Conservation (phyloP, 2,329 filamentous ascomycete species). For the Aspergillus pseudoglaucus region DNA sequence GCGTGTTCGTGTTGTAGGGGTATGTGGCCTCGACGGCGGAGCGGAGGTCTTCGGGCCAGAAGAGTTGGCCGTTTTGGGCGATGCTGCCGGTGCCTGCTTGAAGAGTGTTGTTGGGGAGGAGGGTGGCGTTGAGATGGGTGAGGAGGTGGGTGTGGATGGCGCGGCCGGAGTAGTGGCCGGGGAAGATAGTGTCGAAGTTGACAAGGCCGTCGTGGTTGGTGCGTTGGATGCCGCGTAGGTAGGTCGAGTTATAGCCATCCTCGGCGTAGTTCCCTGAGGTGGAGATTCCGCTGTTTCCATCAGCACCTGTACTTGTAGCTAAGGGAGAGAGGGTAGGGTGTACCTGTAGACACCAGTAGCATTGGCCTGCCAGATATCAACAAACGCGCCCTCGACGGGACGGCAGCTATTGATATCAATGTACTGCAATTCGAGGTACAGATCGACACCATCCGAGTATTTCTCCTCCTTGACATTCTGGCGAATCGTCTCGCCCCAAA, state of each 20-base stretch:
- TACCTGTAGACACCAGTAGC: constrained; percentile 41
- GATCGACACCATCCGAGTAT: constrained; percentile 34
- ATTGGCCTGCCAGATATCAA: constrained; percentile 46
- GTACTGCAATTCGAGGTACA: constrained; percentile 42
- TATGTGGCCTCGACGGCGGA: constrained; percentile 36
- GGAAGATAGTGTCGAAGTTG: constrained; percentile 43
- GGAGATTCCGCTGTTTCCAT: constrained; percentile 19
- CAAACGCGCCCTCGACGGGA: constrained; percentile 31
- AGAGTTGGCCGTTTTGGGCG: constrained; percentile 47
- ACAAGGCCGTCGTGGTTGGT: constrained; percentile 45
- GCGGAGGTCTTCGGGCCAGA: constrained; percentile 44
- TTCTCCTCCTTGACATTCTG: constrained; percentile 35
- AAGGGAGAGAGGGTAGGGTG: constrained; percentile 18
- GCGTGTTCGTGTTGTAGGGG: constrained; percentile 29
- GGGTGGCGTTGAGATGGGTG: constrained; percentile 33
- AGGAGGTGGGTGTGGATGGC: constrained; percentile 47
- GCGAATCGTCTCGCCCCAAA: constrained; percentile 39
- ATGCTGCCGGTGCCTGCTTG: constrained; percentile 36
- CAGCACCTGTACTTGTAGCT: constrained; percentile 7
- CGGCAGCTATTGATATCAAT: constrained; percentile 43
- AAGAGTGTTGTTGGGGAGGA: constrained; percentile 42
- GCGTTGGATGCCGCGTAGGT: constrained; percentile 44
- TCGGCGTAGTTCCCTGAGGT: constrained; percentile 22
- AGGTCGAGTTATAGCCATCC: constrained; percentile 35
- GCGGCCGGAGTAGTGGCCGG: constrained; percentile 43